Evolutionary conservation across 129 eudicot species (phyloP), one percentile per base, ranked within the genome.

Genomic region (Centrapalus pauciflorus): DNA sequence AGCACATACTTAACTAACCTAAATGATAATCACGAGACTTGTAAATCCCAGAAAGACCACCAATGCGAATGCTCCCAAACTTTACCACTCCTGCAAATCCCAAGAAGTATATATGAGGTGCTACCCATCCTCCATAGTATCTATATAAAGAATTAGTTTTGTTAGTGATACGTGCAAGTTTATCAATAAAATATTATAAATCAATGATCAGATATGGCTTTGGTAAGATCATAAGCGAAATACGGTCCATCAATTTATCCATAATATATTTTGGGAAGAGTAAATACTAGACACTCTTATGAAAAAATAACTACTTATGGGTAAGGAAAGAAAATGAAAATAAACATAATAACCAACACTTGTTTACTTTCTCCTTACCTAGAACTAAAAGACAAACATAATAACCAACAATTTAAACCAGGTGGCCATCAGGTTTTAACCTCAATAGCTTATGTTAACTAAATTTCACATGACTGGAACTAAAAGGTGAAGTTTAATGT

Each of bases 121-220:
- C 99, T 19, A 84, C 93, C 96, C 96, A 93, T 74, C 99, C 99
- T 67, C 99, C 99, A 78, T 93, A 89, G 73, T 88, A 93, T 81
- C 99, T 93, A 80, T 54, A 66, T 59, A 19, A 80, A 48, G 27
- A 59, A 16, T 9, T 16, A 51, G 59, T 17, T 30, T n/a, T 30
- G 61, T 77, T 61, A 77, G 72, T 34, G 56, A 41, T 20, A 34
- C 61, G 24, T 72, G 61, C 29, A 20, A 63, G 67, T 61, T 56
- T 58, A 61, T 71, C 61, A 24, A 61, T 61, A 72, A 49, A 3
- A 49, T 0, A 35, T 19, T 2, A 45, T 9, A 41, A 19, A 41
- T 40, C 10, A 17, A 41, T 12, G n/a, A 55, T 43, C 70, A 46
- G 52, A 64, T 41, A 48, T 1, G 14, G 55, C 25, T 48, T 4